Base-by-base conservation (phyloP, 116 monocot genomes). In the Dioscorea cayenensis region DNA sequence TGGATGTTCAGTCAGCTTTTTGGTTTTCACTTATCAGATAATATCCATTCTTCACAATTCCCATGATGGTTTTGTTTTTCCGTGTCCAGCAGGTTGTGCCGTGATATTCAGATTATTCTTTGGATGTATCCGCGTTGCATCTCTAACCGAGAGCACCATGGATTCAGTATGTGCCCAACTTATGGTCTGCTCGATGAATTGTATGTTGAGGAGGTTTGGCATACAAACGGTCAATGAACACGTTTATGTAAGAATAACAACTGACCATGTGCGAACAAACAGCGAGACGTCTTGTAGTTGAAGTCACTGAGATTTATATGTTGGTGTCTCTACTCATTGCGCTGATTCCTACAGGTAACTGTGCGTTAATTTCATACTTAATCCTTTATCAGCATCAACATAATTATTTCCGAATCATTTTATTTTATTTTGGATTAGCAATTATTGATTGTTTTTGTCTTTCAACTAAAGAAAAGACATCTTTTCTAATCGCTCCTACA, bases 61-160 rank as follows among this genome's bases (percentile, higher is more conserved):
- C 32, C 32, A 32, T 60, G 17, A 36, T 67, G 13, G 68, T 72
- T 8, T 19, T 76, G 14, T 11, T 82, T 48, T 63, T 37, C 27
- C 63, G 17, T 49, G 7, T 25, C n/a, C 43, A n/a, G 21, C 74
- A 97, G 97, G 70, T 51, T 97, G 18, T 70, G 65, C 67, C 79
- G 86, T 36, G 97, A 97, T 83, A 83, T 88, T 60, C 83, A 97
- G 68, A 86, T 83, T 77, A 90, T 97, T 84, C 97, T n/a, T 97
- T 77, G 88, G 72, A 65, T 97, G 97, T 55, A 86, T 97, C 36
- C 90, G 83, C 52, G n/a, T n/a, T n/a, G n/a, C n/a, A n/a, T n/a
- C n/a, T n/a, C n/a, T n/a, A n/a, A n/a, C n/a, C n/a, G n/a, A n/a
- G n/a, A n/a, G n/a, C n/a, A n/a, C n/a, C n/a, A n/a, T n/a, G n/a